phyloP scores from a whole-genome alignment of 257 asterid genomes.

The Apocynum venetum region DNA sequence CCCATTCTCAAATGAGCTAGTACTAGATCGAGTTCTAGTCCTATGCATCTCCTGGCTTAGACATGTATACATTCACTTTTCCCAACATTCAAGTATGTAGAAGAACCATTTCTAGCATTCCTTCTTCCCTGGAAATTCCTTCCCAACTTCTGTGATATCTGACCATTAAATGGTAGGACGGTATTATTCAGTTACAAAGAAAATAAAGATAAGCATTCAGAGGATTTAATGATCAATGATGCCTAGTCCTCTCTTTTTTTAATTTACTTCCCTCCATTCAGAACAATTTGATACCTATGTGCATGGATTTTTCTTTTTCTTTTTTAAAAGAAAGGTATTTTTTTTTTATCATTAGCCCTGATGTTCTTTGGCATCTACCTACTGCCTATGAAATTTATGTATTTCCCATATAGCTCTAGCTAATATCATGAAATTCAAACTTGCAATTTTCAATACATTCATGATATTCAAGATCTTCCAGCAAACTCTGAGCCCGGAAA shows the following conservation, averaged over 20 bases:
- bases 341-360: background rate
- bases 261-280: background rate
- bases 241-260: background rate
- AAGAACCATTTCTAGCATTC: background rate
- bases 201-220: background rate
- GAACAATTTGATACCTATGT: too few species aligned
- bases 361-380: background rate
- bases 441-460: background rate
- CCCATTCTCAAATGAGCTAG: too few species aligned
- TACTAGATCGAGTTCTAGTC: background rate
- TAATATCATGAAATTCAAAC: background rate
- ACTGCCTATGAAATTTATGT: background rate
- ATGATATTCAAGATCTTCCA: background rate
- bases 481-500: background rate
- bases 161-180: too few species aligned
- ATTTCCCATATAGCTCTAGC: background rate
- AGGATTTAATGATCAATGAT: background rate
- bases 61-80: background rate
- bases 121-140: background rate
- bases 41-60: background rate
- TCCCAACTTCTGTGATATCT: background rate
- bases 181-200: too few species aligned
- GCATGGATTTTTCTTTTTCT: background rate
- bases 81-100: background rate
- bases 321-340: background rate